phyloP scores from a whole-genome alignment of 768 basidiomycete species.

The Hemileccinum impolitum region DNA sequence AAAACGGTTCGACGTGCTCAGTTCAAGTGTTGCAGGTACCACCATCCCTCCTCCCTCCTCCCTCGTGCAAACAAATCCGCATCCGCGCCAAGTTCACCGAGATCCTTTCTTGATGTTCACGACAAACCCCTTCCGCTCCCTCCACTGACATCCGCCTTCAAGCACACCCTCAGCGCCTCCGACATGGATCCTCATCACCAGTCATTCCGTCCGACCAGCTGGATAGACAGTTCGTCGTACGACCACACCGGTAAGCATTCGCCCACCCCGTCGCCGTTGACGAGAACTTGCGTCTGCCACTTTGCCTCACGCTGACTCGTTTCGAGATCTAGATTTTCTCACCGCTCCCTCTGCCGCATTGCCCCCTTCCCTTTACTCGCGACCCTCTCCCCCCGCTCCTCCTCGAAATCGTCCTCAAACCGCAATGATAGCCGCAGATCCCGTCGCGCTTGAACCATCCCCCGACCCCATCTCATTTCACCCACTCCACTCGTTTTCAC shows the following conservation, averaged over 20 bases:
- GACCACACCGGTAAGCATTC: slow-evolving; percentile 17
- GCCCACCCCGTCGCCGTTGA: no score
- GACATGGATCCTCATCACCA: slow-evolving; percentile 28
- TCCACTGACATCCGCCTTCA: slow-evolving; percentile 29
- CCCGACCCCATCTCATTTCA: slow-evolving; percentile 22
- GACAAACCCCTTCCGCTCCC: slow-evolving; percentile 43
- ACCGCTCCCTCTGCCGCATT: slow-evolving; percentile 29
- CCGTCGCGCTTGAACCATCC: slow-evolving; percentile 5
- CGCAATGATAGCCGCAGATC: slow-evolving; percentile 16
- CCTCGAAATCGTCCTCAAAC: no score
- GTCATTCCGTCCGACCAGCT: slow-evolving; percentile 18
- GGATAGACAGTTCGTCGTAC: slow-evolving; percentile 18
- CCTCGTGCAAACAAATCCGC: slow-evolving; percentile 23
- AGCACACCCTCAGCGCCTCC: slow-evolving; percentile 20
- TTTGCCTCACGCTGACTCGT: slow-evolving; percentile 16
- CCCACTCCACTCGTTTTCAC: slow-evolving; percentile 24
- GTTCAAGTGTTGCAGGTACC: slow-evolving; percentile 12
- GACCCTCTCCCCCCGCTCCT: no score
- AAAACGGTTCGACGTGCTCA: not conserved
- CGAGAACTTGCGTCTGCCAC: no score
- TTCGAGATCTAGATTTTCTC: slow-evolving; percentile 28
- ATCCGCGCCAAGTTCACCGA: slow-evolving; percentile 27
- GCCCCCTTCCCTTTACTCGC: slow-evolving; percentile 33
- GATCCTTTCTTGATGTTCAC: slow-evolving; percentile 10
- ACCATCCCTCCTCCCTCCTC: slow-evolving; percentile 22